phyloP scores from a whole-genome alignment of 257 asterid species.

The Solanum pennellii region DNA sequence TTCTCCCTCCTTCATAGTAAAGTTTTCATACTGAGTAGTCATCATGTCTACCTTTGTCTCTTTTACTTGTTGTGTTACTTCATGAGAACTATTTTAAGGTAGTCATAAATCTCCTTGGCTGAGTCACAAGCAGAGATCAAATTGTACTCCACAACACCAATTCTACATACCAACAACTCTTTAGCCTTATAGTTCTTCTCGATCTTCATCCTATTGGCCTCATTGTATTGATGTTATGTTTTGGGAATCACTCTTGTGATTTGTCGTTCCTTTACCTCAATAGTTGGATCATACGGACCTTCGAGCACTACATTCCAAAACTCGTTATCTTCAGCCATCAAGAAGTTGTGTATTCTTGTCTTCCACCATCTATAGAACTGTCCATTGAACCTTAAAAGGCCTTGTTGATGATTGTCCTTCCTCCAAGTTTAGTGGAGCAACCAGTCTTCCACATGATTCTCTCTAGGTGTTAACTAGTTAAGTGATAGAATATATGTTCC shows the following conservation, averaged over 20 bases:
- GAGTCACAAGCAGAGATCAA: background rate
- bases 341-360: background rate
- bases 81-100: background rate
- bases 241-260: background rate
- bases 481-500: too few relatives aligned
- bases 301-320: background rate
- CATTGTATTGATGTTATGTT: background rate
- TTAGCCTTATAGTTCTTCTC: background rate
- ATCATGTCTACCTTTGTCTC: too few relatives aligned
- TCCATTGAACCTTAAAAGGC: background rate
- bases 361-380: background rate
- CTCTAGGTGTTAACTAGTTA: background rate
- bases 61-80: background rate
- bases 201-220: background rate
- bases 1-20: background rate
- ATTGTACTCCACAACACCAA: background rate
- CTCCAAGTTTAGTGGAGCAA: background rate
- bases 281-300: background rate
- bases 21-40: background rate
- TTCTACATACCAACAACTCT: too few relatives aligned
- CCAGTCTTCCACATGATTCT: background rate
- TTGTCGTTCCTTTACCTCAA: background rate
- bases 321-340: background rate
- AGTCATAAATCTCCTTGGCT: background rate
- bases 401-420: background rate